Percentiles rank a stretch among this genome's conserved stretches.
Evolutionary conservation across 495 filamentous ascomycete genomes (phyloP).

Genomic region (Amniculicola lignicola): DNA sequence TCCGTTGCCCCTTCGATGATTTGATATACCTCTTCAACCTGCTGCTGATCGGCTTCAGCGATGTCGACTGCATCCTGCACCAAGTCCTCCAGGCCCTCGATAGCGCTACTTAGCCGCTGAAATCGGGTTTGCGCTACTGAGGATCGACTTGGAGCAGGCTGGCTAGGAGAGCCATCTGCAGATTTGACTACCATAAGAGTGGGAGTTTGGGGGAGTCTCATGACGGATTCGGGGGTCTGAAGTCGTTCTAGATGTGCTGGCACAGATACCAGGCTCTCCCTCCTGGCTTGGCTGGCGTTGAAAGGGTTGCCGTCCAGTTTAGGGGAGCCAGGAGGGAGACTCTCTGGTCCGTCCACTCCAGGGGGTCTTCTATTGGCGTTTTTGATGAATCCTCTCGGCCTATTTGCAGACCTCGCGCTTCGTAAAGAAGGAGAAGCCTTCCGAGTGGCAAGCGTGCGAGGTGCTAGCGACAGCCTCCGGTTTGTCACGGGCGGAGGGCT

Average conservation of each 20-base stretch:
- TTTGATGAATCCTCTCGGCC: too few relatives aligned
- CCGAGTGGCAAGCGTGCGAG: not conserved
- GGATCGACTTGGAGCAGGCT: constrained; percentile 1
- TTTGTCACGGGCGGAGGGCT: not conserved
- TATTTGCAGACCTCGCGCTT: too few relatives aligned
- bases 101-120: constrained; percentile 17
- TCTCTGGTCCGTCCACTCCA: not conserved
- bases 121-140: constrained; percentile 4
- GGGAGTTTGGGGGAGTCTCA: constrained; percentile 1
- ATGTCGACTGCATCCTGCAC: constrained; percentile 37
- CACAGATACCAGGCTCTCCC: too few relatives aligned
- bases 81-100: constrained; percentile 38
- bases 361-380: too few relatives aligned
- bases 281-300: too few relatives aligned
- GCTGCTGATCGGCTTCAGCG: constrained; percentile 31
- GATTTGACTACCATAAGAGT: constrained; percentile 12
- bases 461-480: not conserved
- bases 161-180: constrained; percentile 1
- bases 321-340: constrained; percentile 13
- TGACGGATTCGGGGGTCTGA: constrained; percentile 6
- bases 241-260: constrained; percentile 15
- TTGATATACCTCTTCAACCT: constrained; percentile 33
- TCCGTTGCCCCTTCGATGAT: constrained; percentile 38
- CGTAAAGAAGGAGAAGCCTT: too few relatives aligned
- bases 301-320: too few relatives aligned